Evolutionary conservation across 495 filamentous ascomycete genomes (phyloP), one percentile per base, ranked within the genome.

Genomic region (Neurospora sp.): DNA sequence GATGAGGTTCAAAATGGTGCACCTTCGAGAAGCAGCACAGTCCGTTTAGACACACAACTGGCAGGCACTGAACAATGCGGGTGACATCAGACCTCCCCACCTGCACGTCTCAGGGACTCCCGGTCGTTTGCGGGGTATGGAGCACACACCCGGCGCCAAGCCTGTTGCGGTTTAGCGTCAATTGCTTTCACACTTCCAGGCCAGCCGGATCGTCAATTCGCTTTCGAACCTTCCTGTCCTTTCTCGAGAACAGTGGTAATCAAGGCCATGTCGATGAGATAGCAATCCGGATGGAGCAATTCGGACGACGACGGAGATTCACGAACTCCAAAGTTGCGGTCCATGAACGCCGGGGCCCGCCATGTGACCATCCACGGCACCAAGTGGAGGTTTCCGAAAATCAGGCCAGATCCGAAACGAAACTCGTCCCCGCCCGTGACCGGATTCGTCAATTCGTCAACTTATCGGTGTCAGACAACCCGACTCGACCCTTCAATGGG

Each of bases 91-190:
- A 37, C 12, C 71, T 68, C 71, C 72, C 70, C 71, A 68, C 69
- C 72, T 69, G 38, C 44, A 73, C 16, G 75, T 77, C 70, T 74
- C 77, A 74, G 73, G 77, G 74, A 73, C 72, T 70, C 73, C 71
- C 47, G 41, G 74, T 20, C 47, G 70, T 73, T 75, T 78, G 79
- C 77, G 79, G 78, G 79, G 79, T 74, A 80, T 74, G 74, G 70
- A 76, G 74, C 61, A 76, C 72, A 70, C 18, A 68, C 69, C 71
- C 71, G 70, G 53, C 47, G 68, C 74, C 70, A 75, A 76, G 71
- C 53, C 75, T 71, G 16, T 42, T 70, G 68, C 27, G 42, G 78
- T 71, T 69, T 79, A 78, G 76, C 72, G 74, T 39, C 69, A 45
- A 59, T 69, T 35, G 27, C 53, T 31, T 31, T 61, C 12, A 61